Conservation (phyloP, 768 basidiomycete species). For the Chlorophyllum brunneum region DNA sequence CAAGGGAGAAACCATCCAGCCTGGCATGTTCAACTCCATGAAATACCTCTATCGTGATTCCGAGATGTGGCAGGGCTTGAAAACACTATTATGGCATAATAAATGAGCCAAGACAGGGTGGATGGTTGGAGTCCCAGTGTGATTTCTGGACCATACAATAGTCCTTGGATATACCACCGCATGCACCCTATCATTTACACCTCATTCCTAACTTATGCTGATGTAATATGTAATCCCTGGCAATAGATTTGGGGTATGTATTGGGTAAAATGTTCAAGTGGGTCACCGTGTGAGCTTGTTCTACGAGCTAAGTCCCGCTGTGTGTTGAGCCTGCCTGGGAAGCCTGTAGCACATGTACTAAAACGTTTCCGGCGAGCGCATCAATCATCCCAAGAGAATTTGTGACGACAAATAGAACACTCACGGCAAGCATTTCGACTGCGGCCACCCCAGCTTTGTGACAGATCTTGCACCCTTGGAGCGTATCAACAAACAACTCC, state of each 20-base stretch:
- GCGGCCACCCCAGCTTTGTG: constrained; percentile 60
- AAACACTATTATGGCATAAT: constrained; percentile 91
- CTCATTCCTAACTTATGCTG: constrained; percentile 9
- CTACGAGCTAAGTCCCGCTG: constrained; percentile 25
- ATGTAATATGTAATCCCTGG: background rate
- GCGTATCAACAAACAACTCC: constrained; percentile 43
- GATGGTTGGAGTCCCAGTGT: too few species aligned
- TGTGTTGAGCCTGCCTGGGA: constrained; percentile 48
- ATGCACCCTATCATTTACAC: constrained; percentile 14
- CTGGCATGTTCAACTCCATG: constrained; percentile 97
- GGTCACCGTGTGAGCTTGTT: constrained; percentile 9
- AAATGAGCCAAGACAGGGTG: constrained; percentile 36
- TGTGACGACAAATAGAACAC: constrained; percentile 14
- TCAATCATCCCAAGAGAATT: constrained; percentile 11
- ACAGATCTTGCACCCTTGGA: constrained; percentile 49
- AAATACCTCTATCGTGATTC: constrained; percentile 93
- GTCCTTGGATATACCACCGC: too few species aligned
- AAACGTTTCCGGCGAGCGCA: constrained; percentile 7
- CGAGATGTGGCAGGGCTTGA: constrained; percentile 77
- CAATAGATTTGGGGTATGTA: constrained; percentile 3
- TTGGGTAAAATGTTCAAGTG: constrained; percentile 2
- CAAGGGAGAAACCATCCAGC: constrained; percentile 86
- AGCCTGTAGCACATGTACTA: constrained; percentile 64
- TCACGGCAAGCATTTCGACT: constrained; percentile 65
- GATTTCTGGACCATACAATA: too few species aligned